Conservation (phyloP, 495 filamentous ascomycete genomes). For the Hypoxylon crocopeplum region DNA sequence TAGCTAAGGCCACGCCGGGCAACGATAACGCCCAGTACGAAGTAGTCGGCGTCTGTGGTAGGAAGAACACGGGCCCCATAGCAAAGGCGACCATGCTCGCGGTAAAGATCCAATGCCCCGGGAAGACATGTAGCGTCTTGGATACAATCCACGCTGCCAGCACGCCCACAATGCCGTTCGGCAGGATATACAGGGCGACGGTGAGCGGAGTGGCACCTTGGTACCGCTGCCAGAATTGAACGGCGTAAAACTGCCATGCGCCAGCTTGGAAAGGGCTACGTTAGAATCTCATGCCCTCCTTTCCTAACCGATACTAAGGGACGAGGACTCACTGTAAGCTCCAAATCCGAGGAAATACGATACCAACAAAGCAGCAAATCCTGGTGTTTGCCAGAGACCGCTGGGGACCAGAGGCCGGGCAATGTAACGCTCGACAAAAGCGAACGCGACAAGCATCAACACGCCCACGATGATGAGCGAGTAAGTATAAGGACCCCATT, state of each 20-base stretch:
- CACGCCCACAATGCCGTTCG: conserved; percentile 54
- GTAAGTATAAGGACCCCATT: conserved; percentile 58
- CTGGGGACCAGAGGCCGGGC: conserved; percentile 59
- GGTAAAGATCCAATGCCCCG: conserved; percentile 58
- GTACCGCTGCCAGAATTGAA: conserved; percentile 59
- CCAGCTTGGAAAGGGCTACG: conserved; percentile 37
- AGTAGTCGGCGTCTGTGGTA: conserved; percentile 51
- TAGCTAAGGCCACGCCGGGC: conserved; percentile 57
- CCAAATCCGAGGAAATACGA: conserved; percentile 59
- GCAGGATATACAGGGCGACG: conserved; percentile 51
- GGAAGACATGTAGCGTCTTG: conserved; percentile 51
- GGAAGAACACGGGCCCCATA: conserved; percentile 51
- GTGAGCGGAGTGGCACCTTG: conserved; percentile 49
- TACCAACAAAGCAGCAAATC: conserved; percentile 56
- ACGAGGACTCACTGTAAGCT: conserved; percentile 36
- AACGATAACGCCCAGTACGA: conserved; percentile 66
- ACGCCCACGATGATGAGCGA: conserved; percentile 60
- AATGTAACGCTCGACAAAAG: conserved; percentile 51
- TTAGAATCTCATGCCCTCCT: neutral
- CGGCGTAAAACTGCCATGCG: conserved; percentile 59
- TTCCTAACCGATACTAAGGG: neutral
- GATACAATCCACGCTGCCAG: conserved; percentile 56
- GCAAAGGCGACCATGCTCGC: conserved; percentile 53
- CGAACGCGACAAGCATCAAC: conserved; percentile 55
- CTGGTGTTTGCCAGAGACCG: conserved; percentile 42